Percentiles rank a stretch among this genome's conserved stretches.
Evolutionary conservation across 345 rosid species (phyloP).

Genomic region (Isatis tinctoria): DNA sequence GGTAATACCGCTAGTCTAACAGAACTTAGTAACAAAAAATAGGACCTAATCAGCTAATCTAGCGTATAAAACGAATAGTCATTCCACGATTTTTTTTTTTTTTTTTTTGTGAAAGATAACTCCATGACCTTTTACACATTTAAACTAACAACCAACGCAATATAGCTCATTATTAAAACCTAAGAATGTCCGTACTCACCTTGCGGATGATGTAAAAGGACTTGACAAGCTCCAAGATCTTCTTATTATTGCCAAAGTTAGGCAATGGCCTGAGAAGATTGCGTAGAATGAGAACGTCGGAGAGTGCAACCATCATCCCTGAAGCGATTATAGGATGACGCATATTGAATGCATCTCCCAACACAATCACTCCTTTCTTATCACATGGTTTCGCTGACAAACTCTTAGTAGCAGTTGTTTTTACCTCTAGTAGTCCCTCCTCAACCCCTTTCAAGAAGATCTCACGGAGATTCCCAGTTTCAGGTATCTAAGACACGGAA

Average conservation of each 20-base stretch:
- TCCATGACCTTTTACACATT: background rate
- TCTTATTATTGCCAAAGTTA: slow-evolving; percentile 9
- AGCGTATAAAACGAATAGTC: too few relatives aligned
- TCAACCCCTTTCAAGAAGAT: slow-evolving; percentile 24
- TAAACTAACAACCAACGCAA: background rate
- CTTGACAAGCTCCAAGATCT: slow-evolving; percentile 11
- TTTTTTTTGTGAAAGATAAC: too few relatives aligned
- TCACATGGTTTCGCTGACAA: background rate
- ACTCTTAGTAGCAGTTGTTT: background rate
- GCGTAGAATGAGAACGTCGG: slow-evolving; percentile 20
- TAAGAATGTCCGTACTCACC: background rate
- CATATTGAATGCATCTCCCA: slow-evolving; percentile 33
- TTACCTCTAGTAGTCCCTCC: slow-evolving; percentile 19
- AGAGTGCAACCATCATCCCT: slow-evolving; percentile 34
- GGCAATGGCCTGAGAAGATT: slow-evolving; percentile 13
- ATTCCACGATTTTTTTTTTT: too few relatives aligned
- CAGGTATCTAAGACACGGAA: slow-evolving; percentile 13
- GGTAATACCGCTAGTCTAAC: background rate
- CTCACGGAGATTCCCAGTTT: slow-evolving; percentile 7
- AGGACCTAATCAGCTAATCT: too few relatives aligned
- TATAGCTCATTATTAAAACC: background rate
- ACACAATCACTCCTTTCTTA: slow-evolving; percentile 24
- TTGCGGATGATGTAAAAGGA: slow-evolving; percentile 22
- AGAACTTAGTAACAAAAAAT: background rate
- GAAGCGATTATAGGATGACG: slow-evolving; percentile 27